Conservation (phyloP, 768 basidiomycete genomes). For the Podaxis sp. region DNA sequence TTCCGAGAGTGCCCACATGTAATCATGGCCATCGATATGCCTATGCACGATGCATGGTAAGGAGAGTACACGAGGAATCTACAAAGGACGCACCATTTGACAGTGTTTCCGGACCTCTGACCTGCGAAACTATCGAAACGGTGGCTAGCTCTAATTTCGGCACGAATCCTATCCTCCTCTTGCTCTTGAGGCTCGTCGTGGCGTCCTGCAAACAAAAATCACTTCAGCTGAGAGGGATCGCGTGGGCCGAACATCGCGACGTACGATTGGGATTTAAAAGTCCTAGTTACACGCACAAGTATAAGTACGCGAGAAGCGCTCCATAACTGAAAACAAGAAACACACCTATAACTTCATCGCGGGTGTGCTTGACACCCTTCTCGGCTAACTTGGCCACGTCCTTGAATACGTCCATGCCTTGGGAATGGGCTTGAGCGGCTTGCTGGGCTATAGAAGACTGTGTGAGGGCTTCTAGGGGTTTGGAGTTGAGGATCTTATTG, state of each 20-base stretch:
- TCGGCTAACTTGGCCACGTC: slow-evolving; percentile 23
- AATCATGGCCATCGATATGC: slow-evolving; percentile 96
- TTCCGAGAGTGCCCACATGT: slow-evolving; percentile 93
- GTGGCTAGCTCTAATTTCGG: slow-evolving; percentile 75
- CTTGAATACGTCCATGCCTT: slow-evolving; percentile 33
- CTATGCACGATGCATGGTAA: slow-evolving; percentile 24
- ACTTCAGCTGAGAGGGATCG: background rate
- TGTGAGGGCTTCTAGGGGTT: slow-evolving; percentile 19
- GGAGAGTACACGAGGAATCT: background rate
- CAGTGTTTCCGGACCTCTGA: slow-evolving; percentile 64
- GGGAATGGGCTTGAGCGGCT: slow-evolving; percentile 9
- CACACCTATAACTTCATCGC: slow-evolving; percentile 40
- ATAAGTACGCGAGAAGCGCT: background rate
- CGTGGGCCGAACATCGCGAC: slow-evolving; percentile 14
- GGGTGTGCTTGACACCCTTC: slow-evolving; percentile 41
- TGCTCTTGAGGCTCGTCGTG: slow-evolving; percentile 80
- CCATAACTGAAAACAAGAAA: background rate
- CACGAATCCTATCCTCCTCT: slow-evolving; percentile 66
- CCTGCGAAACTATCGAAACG: slow-evolving; percentile 85
- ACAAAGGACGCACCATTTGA: slow-evolving; percentile 66
- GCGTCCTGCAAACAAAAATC: slow-evolving; percentile 39
- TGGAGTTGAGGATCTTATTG: slow-evolving; percentile 28
- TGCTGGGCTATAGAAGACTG: slow-evolving; percentile 16
- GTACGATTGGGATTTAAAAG: slow-evolving; percentile 46
- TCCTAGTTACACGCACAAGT: slow-evolving; percentile 27